A percentile compares a stretch with the other conserved stretches of the same genome.
Evolutionary conservation across 1,139 yeast genomes (phyloP).

Genomic region (Candida sp.): DNA sequence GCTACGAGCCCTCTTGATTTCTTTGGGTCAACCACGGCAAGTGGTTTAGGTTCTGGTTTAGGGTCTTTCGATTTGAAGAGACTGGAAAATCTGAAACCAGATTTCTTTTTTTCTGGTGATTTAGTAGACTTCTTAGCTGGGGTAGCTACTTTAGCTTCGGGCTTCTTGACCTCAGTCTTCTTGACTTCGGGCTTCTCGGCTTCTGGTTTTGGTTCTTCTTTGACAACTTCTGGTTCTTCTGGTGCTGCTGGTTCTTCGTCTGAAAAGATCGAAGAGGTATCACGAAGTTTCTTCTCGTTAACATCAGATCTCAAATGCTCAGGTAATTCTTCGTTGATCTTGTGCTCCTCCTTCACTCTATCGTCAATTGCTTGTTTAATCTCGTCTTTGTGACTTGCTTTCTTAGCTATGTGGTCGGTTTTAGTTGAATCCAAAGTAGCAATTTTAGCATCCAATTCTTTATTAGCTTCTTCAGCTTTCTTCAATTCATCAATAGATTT

Average conservation of each 20-base stretch:
- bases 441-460: slow-evolving; percentile 31
- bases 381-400: slow-evolving; percentile 29
- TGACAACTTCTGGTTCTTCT: slow-evolving; percentile 12
- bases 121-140: slow-evolving; percentile 3
- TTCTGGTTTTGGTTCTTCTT: slow-evolving; percentile 8
- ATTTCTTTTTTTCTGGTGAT: slow-evolving; percentile 4
- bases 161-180: slow-evolving; percentile 2
- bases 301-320: slow-evolving; percentile 47
- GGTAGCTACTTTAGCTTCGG: slow-evolving; percentile 4
- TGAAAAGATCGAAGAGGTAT: slow-evolving; percentile 39
- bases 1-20: slow-evolving; percentile 13
- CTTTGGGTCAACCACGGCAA: slow-evolving; percentile 13
- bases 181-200: too few relatives aligned
- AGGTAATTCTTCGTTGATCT: slow-evolving; percentile 48
- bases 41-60: slow-evolving; percentile 5
- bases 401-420: slow-evolving; percentile 23
- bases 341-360: slow-evolving; percentile 39
- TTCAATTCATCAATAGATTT: slow-evolving; percentile 21
- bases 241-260: slow-evolving; percentile 20
- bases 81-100: slow-evolving; percentile 9
- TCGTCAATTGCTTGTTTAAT: slow-evolving; percentile 30
- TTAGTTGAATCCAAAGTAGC: slow-evolving; percentile 27
- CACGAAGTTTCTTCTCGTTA: slow-evolving; percentile 36
- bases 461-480: slow-evolving; percentile 20
- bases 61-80: slow-evolving; percentile 10